phyloP scores from a whole-genome alignment of 805 yeast genomes.

The Scheffersomyces stipitis region DNA sequence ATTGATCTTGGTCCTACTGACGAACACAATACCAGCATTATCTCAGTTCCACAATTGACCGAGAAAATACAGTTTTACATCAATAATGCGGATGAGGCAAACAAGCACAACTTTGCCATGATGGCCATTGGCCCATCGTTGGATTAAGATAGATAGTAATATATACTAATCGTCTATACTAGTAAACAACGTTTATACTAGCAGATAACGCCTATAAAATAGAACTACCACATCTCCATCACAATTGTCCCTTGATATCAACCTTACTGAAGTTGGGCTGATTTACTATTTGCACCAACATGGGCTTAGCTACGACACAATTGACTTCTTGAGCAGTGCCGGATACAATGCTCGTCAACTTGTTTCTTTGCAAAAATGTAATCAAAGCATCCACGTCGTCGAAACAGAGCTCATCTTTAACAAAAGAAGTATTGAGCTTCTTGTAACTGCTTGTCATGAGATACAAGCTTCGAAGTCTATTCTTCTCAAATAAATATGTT shows the following conservation, averaged over 20 bases:
- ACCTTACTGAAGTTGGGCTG: constrained; percentile 51
- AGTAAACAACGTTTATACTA: too few relatives aligned
- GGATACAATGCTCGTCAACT: constrained; percentile 30
- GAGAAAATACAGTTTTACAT: constrained; percentile 67
- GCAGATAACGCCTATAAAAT: too few relatives aligned
- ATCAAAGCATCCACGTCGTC: constrained; percentile 29
- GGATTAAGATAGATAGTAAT: too few relatives aligned
- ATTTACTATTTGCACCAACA: constrained; percentile 35
- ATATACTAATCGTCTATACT: background rate
- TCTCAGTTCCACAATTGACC: constrained; percentile 51
- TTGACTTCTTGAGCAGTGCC: constrained; percentile 27
- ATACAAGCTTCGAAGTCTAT: constrained; percentile 56
- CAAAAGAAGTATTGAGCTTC: constrained; percentile 37
- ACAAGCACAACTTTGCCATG: constrained; percentile 67
- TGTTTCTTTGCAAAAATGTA: constrained; percentile 42
- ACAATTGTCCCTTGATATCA: constrained; percentile 89
- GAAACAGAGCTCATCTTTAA: constrained; percentile 43
- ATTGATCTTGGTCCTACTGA: constrained; percentile 53
- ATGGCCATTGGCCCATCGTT: constrained; percentile 69
- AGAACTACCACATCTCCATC: too few relatives aligned
- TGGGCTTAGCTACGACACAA: constrained; percentile 32
- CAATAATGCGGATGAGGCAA: constrained; percentile 56
- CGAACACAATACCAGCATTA: constrained; percentile 41
- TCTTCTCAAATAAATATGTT: constrained; percentile 53
- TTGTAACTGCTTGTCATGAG: constrained; percentile 59